phyloP scores from a whole-genome alignment of 139 green algal species.

The Tetradesmus obliquus region DNA sequence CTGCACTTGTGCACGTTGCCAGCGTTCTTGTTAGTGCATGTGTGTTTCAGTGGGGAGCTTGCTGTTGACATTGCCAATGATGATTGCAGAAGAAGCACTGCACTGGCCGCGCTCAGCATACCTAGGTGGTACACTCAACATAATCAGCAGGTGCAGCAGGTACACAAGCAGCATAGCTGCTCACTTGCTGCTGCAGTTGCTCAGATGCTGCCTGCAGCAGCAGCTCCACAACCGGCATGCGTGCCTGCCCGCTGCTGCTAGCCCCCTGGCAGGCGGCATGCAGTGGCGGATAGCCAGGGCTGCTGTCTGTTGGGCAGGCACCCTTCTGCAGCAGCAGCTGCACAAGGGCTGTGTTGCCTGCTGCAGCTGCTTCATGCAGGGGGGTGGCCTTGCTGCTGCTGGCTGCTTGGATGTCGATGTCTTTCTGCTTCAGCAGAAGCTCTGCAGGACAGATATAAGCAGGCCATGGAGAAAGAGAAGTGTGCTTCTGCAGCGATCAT shows the following conservation, averaged over 20 bases:
- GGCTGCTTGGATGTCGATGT: neutral
- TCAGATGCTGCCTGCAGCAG: slow-evolving; percentile 10
- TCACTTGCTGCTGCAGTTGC: slow-evolving; percentile 7
- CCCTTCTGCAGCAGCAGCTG: neutral
- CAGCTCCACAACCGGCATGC: neutral
- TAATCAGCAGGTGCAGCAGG: neutral
- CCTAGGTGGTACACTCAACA: too few relatives aligned
- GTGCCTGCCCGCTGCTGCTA: neutral
- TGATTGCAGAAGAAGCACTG: too few relatives aligned
- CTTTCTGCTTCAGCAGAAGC: slow-evolving; percentile 16
- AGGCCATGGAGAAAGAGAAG: neutral
- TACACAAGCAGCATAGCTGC: neutral
- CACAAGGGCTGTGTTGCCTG: neutral
- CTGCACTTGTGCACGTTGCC: too few relatives aligned
- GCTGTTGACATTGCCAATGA: too few relatives aligned
- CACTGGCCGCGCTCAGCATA: too few relatives aligned
- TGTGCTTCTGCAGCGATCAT: neutral
- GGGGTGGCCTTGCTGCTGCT: neutral
- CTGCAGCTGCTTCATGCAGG: slow-evolving; percentile 35
- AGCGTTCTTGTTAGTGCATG: too few relatives aligned
- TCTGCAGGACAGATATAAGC: neutral
- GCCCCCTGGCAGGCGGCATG: slow-evolving; percentile 3
- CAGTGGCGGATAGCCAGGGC: neutral
- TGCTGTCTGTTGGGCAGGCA: neutral
- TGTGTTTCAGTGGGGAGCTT: too few relatives aligned